Percentiles rank a stretch among this genome's conserved stretches.
Evolutionary conservation across 805 yeast genomes (phyloP).

Genomic region (Babjeviella inositovora): DNA sequence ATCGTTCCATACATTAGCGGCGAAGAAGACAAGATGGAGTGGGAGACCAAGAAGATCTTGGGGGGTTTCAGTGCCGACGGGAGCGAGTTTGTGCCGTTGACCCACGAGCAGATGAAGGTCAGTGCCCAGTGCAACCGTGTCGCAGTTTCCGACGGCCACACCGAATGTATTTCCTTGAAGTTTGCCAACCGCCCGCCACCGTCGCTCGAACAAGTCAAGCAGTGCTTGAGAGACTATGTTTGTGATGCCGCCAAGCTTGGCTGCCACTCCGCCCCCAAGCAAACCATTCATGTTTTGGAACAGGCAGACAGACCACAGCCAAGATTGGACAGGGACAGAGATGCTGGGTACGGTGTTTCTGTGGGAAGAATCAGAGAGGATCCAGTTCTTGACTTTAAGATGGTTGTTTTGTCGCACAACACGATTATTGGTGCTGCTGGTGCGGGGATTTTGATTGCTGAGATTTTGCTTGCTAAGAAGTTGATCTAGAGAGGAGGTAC

Average conservation of each 20-base stretch:
- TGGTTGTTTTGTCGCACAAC: conserved; percentile 96
- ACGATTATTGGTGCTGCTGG: conserved; percentile 99
- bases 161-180: conserved; percentile 81
- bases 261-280: conserved; percentile 87
- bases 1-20: conserved; percentile 90
- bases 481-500: no score
- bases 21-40: conserved; percentile 96
- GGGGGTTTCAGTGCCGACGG: conserved; percentile 43
- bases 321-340: conserved; percentile 90
- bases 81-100: conserved; percentile 35
- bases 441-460: conserved; percentile 92
- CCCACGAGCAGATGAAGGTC: conserved; percentile 62
- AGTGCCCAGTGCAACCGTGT: conserved; percentile 96
- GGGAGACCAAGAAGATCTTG: conserved; percentile 93
- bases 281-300: conserved; percentile 83
- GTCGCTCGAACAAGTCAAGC: conserved; percentile 62
- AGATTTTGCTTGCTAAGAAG: conserved; percentile 64
- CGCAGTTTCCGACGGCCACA: conserved; percentile 95
- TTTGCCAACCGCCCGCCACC: conserved; percentile 80
- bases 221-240: conserved; percentile 50
- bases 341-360: conserved; percentile 82
- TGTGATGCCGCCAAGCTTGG: conserved; percentile 72
- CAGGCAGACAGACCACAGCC: conserved; percentile 95
- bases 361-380: conserved; percentile 93
- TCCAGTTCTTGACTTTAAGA: conserved; percentile 84